Conservation (phyloP, 2,329 filamentous ascomycete genomes). For the Scedosporium minutisporum region DNA sequence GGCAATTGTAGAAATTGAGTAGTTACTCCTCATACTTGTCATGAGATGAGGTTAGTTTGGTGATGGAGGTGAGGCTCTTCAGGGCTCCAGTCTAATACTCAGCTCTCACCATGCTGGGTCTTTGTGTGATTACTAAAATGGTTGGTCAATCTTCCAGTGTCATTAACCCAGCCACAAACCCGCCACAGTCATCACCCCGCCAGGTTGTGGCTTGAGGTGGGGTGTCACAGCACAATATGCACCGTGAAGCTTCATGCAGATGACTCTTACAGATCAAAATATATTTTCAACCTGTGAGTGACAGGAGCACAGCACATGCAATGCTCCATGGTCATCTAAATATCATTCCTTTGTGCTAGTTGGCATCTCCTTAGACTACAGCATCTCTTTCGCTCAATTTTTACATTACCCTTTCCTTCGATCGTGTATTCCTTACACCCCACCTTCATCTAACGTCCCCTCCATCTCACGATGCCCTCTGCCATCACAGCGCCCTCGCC, state of each 20-base stretch:
- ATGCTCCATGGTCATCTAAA: too few species aligned
- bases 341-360: not conserved
- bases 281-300: not conserved
- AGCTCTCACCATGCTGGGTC: too few species aligned
- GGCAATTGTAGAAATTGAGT: too few species aligned
- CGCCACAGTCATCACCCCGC: not conserved
- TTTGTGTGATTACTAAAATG: too few species aligned
- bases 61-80: too few species aligned
- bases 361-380: too few species aligned
- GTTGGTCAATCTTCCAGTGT: too few species aligned
- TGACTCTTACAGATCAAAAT: not conserved
- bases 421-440: not conserved
- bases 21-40: too few species aligned
- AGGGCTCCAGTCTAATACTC: too few species aligned
- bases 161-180: not conserved
- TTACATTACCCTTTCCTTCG: not conserved
- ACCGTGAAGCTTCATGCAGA: not conserved
- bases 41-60: too few species aligned
- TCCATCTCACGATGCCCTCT: conserved; percentile 54
- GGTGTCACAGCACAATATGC: not conserved
- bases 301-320: not conserved
- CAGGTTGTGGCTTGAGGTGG: not conserved
- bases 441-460: not conserved
- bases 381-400: too few species aligned
- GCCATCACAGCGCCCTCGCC: conserved; percentile 62